A percentile compares a stretch with the other conserved stretches of the same genome.
Evolutionary conservation across 345 rosid species (phyloP).

Genomic region (Rubroshorea leprosula): DNA sequence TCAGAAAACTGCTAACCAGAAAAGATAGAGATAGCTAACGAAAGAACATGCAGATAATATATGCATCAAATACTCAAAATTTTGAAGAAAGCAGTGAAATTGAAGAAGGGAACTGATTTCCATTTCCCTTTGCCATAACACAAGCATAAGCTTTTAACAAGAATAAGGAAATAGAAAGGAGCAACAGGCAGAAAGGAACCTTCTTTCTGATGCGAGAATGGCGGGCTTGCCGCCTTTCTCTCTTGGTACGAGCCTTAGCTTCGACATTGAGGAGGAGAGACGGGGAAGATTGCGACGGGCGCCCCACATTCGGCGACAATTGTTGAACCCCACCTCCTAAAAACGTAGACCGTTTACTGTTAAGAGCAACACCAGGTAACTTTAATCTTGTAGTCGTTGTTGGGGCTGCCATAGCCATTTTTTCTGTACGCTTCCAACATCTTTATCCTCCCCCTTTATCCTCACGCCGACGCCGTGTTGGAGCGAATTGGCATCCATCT

Average conservation of each 20-base stretch:
- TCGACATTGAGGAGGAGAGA: slow-evolving; percentile 32
- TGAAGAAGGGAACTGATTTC: not conserved
- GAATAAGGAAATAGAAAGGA: not conserved
- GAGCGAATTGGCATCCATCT: not conserved
- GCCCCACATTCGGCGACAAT: not conserved
- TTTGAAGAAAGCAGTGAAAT: not conserved
- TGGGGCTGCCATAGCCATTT: not conserved
- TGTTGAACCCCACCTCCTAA: not conserved
- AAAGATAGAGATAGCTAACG: not conserved
- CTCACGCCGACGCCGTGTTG: not conserved
- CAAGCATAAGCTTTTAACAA: not conserved
- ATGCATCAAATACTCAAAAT: not conserved
- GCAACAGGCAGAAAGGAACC: slow-evolving; percentile 27
- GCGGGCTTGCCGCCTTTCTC: slow-evolving; percentile 75
- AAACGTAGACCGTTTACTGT: not conserved
- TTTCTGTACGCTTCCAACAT: not conserved
- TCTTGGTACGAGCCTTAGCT: slow-evolving; percentile 61
- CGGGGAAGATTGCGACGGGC: slow-evolving; percentile 17
- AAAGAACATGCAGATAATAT: not conserved
- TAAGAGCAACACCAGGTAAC: not conserved
- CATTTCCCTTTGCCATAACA: not conserved
- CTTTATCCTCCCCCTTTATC: not conserved
- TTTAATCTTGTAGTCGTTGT: not conserved
- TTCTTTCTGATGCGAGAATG: slow-evolving; percentile 90
- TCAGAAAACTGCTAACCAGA: not conserved